Conservation (phyloP, 2,329 filamentous ascomycete genomes). For the Talaromyces sp. region DNA sequence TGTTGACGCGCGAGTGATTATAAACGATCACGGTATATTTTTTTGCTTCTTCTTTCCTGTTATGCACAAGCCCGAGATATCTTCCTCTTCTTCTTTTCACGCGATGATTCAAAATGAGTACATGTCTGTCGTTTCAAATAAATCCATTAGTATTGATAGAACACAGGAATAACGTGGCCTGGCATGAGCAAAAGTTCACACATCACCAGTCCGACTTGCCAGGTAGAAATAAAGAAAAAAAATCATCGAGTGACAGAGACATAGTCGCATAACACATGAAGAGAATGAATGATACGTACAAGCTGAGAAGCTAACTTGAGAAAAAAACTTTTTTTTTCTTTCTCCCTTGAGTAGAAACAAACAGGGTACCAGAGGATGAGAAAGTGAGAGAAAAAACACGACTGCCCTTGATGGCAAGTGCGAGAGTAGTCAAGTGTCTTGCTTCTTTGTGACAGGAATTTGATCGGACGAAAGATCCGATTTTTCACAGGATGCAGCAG, state of each 20-base stretch:
- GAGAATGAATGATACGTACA: conserved; percentile 35
- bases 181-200: conserved; percentile 4
- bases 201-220: background rate
- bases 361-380: conserved; percentile 8
- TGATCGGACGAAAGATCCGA: conserved; percentile 10
- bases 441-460: conserved; percentile 6
- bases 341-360: conserved; percentile 4
- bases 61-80: conserved; percentile 32
- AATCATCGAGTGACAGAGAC: conserved; percentile 5
- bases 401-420: conserved; percentile 23
- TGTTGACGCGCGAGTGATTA: conserved; percentile 16
- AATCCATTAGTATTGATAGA: conserved; percentile 30
- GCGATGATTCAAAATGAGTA: conserved; percentile 33
- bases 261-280: conserved; percentile 15
- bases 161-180: conserved; percentile 4
- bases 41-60: conserved; percentile 17
- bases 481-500: conserved; percentile 19
- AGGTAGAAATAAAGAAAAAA: background rate
- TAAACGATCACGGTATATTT: conserved; percentile 26
- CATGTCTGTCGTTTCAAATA: conserved; percentile 35
- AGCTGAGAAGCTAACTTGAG: conserved; percentile 19
- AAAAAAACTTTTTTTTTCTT: background rate
- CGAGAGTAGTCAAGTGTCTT: conserved; percentile 11
- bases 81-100: conserved; percentile 19
- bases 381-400: conserved; percentile 12